Percentiles rank a stretch among this genome's conserved stretches.
phyloP scores from a whole-genome alignment of 2,329 filamentous ascomycete species.

The Alternaria consortialis region DNA sequence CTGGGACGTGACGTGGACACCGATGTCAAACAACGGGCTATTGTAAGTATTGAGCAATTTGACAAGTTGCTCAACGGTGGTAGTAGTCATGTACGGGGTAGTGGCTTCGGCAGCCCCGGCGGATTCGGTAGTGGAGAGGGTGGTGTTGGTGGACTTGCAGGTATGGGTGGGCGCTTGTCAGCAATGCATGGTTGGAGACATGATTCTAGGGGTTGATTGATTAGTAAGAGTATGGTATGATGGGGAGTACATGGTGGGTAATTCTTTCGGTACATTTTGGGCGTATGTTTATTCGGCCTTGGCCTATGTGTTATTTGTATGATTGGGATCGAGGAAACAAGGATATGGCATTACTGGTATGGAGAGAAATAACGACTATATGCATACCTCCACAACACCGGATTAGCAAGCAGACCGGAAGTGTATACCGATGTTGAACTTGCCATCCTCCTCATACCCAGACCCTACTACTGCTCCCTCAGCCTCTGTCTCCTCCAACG shows the following conservation, averaged over 20 bases:
- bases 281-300: not conserved
- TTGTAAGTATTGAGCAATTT: slow-evolving; percentile 75
- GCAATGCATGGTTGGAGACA: slow-evolving; percentile 30
- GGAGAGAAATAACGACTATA: not conserved
- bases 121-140: slow-evolving; percentile 20
- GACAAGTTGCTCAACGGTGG: slow-evolving; percentile 29
- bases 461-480: not conserved
- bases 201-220: slow-evolving; percentile 23
- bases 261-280: not conserved
- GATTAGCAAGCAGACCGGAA: not conserved
- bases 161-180: slow-evolving; percentile 17
- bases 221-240: not conserved
- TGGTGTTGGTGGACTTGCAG: slow-evolving; percentile 13
- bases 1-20: slow-evolving; percentile 74
- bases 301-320: not conserved
- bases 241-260: not conserved
- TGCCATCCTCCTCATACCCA: not conserved
- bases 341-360: not conserved
- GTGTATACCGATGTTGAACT: slow-evolving; percentile 1
- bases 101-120: slow-evolving; percentile 17
- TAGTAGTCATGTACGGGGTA: slow-evolving; percentile 1
- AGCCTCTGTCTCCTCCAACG: not conserved
- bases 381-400: not conserved
- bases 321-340: not conserved
- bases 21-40: slow-evolving; percentile 85